These are phyloP conservation scores for Pterulicium gracile DNA, from an alignment of 1,284 basidiomycete species.

Conservation along the genomic window DNA sequence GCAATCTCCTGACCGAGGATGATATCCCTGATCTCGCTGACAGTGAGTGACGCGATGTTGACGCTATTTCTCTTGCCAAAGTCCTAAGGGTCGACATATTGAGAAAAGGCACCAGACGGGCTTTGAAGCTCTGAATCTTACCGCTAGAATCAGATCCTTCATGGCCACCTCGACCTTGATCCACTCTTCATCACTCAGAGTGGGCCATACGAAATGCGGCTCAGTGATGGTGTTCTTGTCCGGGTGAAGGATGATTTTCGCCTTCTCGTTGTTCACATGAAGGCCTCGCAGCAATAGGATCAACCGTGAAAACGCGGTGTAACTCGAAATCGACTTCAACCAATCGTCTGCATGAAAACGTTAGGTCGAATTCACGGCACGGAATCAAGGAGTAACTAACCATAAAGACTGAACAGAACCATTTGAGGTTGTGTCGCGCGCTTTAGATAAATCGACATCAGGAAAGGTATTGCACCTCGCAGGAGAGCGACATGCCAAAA, in stretches of 20 bases:
- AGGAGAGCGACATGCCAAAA: slow-evolving; percentile 45
- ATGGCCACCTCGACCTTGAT: slow-evolving; percentile 99
- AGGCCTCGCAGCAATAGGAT: slow-evolving; percentile 93
- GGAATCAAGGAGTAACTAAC: slow-evolving; percentile 24
- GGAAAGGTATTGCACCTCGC: neutral
- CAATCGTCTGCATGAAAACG: slow-evolving; percentile 65
- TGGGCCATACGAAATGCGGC: slow-evolving; percentile 98
- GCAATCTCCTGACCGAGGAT: slow-evolving; percentile 97
- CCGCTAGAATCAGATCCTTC: slow-evolving; percentile 85
- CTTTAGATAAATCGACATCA: slow-evolving; percentile 21
- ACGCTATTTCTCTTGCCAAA: slow-evolving; percentile 99
- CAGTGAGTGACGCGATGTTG: slow-evolving; percentile 95
- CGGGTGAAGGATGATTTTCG: slow-evolving; percentile 89
- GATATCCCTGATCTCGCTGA: slow-evolving; percentile 93
- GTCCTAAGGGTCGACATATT: slow-evolving; percentile 40
- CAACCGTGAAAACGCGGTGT: slow-evolving; percentile 97
- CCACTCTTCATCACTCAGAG: slow-evolving; percentile 93
- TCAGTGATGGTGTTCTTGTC: slow-evolving; percentile 95
- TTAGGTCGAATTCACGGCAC: slow-evolving; percentile 5
- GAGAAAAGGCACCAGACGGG: slow-evolving; percentile 5
- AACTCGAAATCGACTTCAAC: slow-evolving; percentile 98
- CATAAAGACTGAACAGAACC: slow-evolving; percentile 97
- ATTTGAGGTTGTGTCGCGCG: slow-evolving; percentile 98
- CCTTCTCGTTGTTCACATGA: slow-evolving; percentile 99
- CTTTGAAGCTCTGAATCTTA: slow-evolving; percentile 20